Conservation (phyloP, 176 grass and related monocot genomes). For the Triticum urartu region DNA sequence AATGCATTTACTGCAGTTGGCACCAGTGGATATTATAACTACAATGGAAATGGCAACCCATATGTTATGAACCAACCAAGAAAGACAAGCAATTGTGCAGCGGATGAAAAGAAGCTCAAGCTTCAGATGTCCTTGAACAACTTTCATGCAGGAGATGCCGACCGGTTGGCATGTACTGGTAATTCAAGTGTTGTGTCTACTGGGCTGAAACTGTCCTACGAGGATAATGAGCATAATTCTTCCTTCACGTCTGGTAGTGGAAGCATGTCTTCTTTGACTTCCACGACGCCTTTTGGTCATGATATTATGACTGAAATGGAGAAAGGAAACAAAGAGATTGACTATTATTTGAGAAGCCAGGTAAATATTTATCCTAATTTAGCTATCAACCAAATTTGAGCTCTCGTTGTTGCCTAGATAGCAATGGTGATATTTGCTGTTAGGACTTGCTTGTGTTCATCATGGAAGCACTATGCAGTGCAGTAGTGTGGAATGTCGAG, state of each 20-base stretch:
- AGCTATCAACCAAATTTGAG: not conserved
- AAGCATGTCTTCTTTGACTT: slow-evolving; percentile 43
- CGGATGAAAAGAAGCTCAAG: slow-evolving; percentile 39
- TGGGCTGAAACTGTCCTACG: slow-evolving; percentile 49
- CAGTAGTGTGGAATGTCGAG: not conserved
- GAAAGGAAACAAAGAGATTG: slow-evolving; percentile 46
- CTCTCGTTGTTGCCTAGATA: not conserved
- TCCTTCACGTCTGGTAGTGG: slow-evolving; percentile 50
- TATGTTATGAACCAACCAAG: slow-evolving; percentile 45
- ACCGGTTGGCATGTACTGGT: slow-evolving; percentile 20
- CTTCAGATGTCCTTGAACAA: slow-evolving; percentile 58
- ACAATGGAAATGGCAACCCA: slow-evolving; percentile 32
- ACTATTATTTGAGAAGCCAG: slow-evolving; percentile 37
- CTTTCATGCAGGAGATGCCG: slow-evolving; percentile 33
- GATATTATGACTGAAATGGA: slow-evolving; percentile 49
- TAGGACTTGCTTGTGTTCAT: not conserved
- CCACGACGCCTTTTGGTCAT: slow-evolving; percentile 22
- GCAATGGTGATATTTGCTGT: not conserved
- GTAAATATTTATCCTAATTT: slow-evolving; percentile 7
- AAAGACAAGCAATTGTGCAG: slow-evolving; percentile 15
- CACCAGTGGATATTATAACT: slow-evolving; percentile 36
- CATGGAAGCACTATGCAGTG: not conserved
- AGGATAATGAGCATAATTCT: slow-evolving; percentile 54
- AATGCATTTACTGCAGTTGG: slow-evolving; percentile 31
- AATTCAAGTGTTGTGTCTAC: slow-evolving; percentile 52